These are phyloP conservation scores for Castanospermum australe DNA, from an alignment of 306 rosid genomes.

Conservation along the genomic window DNA sequence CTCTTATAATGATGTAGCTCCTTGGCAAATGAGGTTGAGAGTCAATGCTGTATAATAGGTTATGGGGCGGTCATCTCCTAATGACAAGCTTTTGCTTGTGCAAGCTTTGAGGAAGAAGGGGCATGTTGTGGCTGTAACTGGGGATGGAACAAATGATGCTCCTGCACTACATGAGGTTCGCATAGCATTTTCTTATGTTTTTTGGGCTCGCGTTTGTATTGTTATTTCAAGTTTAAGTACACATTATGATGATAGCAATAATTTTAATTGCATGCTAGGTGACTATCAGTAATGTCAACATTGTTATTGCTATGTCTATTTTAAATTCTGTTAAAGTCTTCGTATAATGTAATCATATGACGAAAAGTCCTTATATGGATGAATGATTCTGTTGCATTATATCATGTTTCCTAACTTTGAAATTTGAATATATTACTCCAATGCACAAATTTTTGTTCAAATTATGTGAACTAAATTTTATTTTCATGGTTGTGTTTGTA, in stretches of 20 bases:
- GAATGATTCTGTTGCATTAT: not conserved
- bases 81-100: constrained; percentile 90
- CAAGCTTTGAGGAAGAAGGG: constrained; percentile 81
- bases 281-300: not conserved
- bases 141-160: constrained; percentile 96
- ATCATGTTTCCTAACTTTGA: not conserved
- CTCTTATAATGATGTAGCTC: not conserved
- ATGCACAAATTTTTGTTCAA: not conserved
- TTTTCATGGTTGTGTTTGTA: not conserved
- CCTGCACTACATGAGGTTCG: constrained; percentile 90
- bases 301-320: not conserved
- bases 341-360: not conserved
- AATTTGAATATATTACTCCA: not conserved
- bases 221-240: not conserved
- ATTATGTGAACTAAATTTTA: not conserved
- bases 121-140: constrained; percentile 89
- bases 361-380: not conserved
- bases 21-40: not conserved
- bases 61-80: constrained; percentile 94
- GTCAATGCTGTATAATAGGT: constrained; percentile 48
- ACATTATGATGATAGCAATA: not conserved
- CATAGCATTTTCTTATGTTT: not conserved
- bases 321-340: not conserved
- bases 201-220: not conserved
- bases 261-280: not conserved